A percentile compares a stretch with the other conserved stretches of the same genome.
Conservation (phyloP, 2,329 filamentous ascomycete species). For the Scedosporium aurantiacum region DNA sequence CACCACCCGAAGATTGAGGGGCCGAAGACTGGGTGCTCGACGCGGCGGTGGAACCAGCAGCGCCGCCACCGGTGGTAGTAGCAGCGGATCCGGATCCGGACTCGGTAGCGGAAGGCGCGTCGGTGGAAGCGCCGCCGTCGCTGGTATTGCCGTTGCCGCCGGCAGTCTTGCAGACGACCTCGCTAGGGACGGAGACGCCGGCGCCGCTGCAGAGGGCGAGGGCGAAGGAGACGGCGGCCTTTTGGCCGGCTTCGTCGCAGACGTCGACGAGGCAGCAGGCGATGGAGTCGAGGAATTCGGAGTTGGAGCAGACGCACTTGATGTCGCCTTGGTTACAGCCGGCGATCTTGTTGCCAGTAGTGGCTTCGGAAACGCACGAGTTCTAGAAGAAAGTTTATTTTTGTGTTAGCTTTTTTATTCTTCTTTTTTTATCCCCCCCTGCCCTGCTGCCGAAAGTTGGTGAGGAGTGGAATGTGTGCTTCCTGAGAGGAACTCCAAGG, state of each 20-base stretch:
- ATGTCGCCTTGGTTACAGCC: constrained; percentile 27
- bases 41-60: background rate
- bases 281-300: constrained; percentile 26
- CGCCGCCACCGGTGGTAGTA: background rate
- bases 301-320: constrained; percentile 26
- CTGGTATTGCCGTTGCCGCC: background rate
- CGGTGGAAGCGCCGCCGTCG: background rate
- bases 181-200: constrained; percentile 23
- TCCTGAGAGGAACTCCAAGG: background rate
- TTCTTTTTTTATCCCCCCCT: background rate
- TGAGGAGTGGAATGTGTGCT: no score
- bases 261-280: constrained; percentile 28
- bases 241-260: constrained; percentile 22
- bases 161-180: constrained; percentile 22
- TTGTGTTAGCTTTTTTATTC: background rate
- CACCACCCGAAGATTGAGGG: background rate
- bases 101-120: background rate
- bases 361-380: constrained; percentile 22
- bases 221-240: constrained; percentile 25
- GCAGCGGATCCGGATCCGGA: background rate
- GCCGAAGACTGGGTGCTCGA: background rate
- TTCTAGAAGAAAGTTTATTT: constrained; percentile 13
- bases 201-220: constrained; percentile 25
- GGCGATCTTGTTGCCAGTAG: constrained; percentile 21
- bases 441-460: no score